Base-by-base conservation (phyloP, 805 yeast genomes). In the Deakozyma indianensis region DNA sequence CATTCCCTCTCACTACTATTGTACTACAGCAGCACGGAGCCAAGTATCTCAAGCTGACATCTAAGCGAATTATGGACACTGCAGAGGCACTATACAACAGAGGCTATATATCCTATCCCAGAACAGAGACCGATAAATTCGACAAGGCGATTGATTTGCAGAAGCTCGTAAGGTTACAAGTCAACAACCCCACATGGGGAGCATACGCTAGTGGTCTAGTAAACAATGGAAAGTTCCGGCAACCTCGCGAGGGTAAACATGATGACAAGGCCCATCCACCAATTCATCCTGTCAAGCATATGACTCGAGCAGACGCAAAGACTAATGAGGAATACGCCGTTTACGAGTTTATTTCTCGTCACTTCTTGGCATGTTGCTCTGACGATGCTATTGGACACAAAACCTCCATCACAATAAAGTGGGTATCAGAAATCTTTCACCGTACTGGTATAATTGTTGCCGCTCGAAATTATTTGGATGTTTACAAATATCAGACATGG, bases 221-320 rank as follows among this genome's bases (percentile, higher is more conserved):
- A 4, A 61, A 62, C 5, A 63, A 61, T 2, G 70, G 69, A 27
- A 71, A 69, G 35, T 83, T 73, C 55, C 56, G 69, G n/a, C 56
- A 56, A 3, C 98, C 99, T 0, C 65, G 97, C 43, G 69, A 70
- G 35, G 99, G 99, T 3, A 71, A 67, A 11, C 80, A 84, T 57
- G 83, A 87, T 57, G 99, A 92, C 64, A 79, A 86, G 57, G 97
- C 98, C 22, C 99, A 92, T 72, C 97, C 98, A 3, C 96, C 99
- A 0, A 92, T 92, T 47, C 96, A 92, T 61, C 99, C 99, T 0
- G 77, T 85, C 9, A 56, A 50, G 14, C 54, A 54, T 3, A 57
- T 52, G 2, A 46, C 49, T 1, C 44, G 46, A 2, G 35, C 21
- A 2, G 47, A 55, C 27, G 28, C 52, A 42, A n/a, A n/a, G n/a